These are phyloP conservation scores for Oenanthe javanica DNA, from an alignment of 140 eudicot genomes.

Conservation along the genomic window DNA sequence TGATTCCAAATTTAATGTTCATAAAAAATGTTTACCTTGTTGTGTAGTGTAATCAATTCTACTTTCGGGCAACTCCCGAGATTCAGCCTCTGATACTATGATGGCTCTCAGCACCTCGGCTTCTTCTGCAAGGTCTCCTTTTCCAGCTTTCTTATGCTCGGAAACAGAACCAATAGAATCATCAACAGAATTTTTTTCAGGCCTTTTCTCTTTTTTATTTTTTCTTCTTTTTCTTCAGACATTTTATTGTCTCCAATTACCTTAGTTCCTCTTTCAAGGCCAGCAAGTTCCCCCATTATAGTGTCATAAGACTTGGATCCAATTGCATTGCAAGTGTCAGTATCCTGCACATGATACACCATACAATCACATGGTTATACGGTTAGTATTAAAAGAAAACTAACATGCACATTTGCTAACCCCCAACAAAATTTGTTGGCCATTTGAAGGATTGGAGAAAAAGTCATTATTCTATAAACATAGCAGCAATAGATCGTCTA, in stretches of 20 bases:
- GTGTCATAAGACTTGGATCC: conserved; percentile 89
- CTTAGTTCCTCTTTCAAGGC: conserved; percentile 50
- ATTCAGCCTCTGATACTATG: no score
- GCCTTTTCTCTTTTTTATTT: no score
- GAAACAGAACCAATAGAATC: no score
- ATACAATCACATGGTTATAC: neutral
- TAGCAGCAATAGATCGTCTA: neutral
- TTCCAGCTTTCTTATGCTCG: no score
- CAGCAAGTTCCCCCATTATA: conserved; percentile 83
- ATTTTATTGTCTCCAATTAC: conserved; percentile 29
- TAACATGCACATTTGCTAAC: neutral
- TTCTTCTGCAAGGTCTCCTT: no score
- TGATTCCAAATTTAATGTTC: no score
- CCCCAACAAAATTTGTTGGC: neutral
- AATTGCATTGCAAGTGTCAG: conserved; percentile 62
- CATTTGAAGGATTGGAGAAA: neutral
- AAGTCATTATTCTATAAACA: neutral
- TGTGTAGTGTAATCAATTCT: no score
- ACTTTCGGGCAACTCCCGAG: no score
- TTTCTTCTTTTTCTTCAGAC: conserved; percentile 35
- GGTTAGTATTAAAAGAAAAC: neutral
- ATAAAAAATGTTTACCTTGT: no score
- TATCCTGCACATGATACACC: conserved; percentile 43
- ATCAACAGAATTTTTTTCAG: no score
- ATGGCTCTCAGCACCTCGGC: no score